Conservation (phyloP, 306 rosid species). For the Macrotyloma uniflorum region DNA sequence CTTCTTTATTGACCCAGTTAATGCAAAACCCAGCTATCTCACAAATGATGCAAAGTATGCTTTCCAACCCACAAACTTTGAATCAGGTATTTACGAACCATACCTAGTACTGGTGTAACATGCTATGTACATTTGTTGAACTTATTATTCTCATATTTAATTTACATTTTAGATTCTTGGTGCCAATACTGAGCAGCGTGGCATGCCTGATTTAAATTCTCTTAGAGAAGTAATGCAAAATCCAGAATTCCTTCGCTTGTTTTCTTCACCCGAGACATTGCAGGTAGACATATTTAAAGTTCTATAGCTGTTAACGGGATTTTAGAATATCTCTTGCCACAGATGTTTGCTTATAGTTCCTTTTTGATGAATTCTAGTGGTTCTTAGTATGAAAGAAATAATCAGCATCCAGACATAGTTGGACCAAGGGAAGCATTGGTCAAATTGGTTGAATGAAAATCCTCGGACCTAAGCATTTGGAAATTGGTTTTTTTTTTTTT, state of each 20-base stretch:
- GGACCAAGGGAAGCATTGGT: background rate
- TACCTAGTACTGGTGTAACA: background rate
- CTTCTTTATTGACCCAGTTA: conserved; percentile 60
- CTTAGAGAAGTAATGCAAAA: conserved; percentile 86
- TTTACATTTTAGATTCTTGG: conserved; percentile 60
- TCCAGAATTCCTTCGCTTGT: conserved; percentile 76
- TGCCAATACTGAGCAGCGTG: conserved; percentile 63
- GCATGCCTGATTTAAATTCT: conserved; percentile 70
- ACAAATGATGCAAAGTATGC: conserved; percentile 80
- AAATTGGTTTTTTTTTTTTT: background rate
- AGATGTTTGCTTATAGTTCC: background rate
- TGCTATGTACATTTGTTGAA: conserved; percentile 29
- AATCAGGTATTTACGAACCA: conserved; percentile 60
- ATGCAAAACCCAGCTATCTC: conserved; percentile 90
- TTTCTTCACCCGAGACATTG: conserved; percentile 86
- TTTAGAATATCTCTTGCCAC: background rate
- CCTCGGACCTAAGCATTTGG: background rate
- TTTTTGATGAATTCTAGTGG: conserved; percentile 3
- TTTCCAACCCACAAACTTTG: conserved; percentile 78
- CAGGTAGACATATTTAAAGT: conserved; percentile 59
- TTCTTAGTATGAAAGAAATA: conserved; percentile 33
- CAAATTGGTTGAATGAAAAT: conserved; percentile 15
- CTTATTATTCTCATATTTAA: conserved; percentile 30
- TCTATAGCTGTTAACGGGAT: conserved; percentile 29
- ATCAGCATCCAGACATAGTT: background rate